Evolutionary conservation across 495 filamentous ascomycete genomes (phyloP).

Genomic region (Pyrenula massariospora): DNA sequence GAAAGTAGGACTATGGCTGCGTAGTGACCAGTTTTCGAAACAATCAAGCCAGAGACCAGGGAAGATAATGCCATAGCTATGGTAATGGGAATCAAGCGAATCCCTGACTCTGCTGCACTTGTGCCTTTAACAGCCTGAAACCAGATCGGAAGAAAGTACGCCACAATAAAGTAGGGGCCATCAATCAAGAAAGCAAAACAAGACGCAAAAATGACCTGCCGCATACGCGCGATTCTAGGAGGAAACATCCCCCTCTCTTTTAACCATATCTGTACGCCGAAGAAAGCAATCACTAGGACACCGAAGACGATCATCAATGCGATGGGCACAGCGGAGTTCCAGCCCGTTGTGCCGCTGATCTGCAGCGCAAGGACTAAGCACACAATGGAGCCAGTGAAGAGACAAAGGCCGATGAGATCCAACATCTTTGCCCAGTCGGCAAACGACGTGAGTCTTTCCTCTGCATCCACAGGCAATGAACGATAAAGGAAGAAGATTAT

Average conservation of each 20-base stretch:
- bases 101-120: slow-evolving; percentile 5
- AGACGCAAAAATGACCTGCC: slow-evolving; percentile 44
- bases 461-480: slow-evolving; percentile 30
- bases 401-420: slow-evolving; percentile 32
- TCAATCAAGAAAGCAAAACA: slow-evolving; percentile 45
- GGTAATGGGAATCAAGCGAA: slow-evolving; percentile 5
- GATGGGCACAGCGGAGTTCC: slow-evolving; percentile 55
- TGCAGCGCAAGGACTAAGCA: slow-evolving; percentile 38
- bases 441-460: background rate
- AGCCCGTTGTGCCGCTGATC: slow-evolving; percentile 40
- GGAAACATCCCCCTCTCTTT: slow-evolving; percentile 70
- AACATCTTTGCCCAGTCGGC: slow-evolving; percentile 11
- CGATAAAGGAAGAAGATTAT: slow-evolving; percentile 24
- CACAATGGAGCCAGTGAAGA: slow-evolving; percentile 30
- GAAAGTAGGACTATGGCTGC: slow-evolving; percentile 29
- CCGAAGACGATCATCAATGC: slow-evolving; percentile 58
- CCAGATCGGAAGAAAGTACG: slow-evolving; percentile 9
- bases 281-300: slow-evolving; percentile 50
- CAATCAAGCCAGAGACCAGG: slow-evolving; percentile 2
- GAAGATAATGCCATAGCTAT: slow-evolving; percentile 3
- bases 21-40: slow-evolving; percentile 42
- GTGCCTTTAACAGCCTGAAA: slow-evolving; percentile 7
- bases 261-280: slow-evolving; percentile 49
- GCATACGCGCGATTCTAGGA: slow-evolving; percentile 56
- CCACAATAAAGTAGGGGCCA: slow-evolving; percentile 44